Evolutionary conservation across 1,139 yeast species (phyloP), one percentile per base, ranked within the genome.

Genomic region (Candida sojae): DNA sequence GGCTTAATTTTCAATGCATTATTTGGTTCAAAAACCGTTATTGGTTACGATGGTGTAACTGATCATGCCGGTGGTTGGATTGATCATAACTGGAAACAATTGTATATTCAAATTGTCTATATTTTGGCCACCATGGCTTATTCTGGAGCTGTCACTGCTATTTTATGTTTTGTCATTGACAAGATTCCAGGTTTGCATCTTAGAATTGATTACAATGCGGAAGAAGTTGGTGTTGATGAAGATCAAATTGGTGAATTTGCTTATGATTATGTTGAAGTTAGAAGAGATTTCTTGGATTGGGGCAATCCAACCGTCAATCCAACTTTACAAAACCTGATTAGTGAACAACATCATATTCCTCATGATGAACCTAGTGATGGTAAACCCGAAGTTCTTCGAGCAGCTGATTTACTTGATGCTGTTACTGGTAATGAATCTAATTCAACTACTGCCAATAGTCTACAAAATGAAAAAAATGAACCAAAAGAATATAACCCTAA

Each of bases 191-290:
- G 93, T 9, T 79, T 90, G 60, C 78, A 84, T 30, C 75, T 93
- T 57, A 80, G 98, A 60, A 88, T 90, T 8, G 79, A 83, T 54
- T 96, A 89, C 64, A 85, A 85, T 46, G 97, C 86, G 13, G 99
- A 93, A 67, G 89, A 86, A 57, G 74, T 77, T 30, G 99, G 99
- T 52, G 82, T 91, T 70, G 99, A 93, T 67, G 98, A 93, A 67
- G 96, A 90, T 68, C 97, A 93, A 71, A 89, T 93, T 57, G 99
- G 99, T 47, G 98, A 93, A 68, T 93, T 93, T 71, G 99, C 99
- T 23, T 93, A 92, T 66, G 98, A 93, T 70, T 93, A 91, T 64
- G 97, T 93, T 50, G 99, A 93, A 73, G 96, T 92, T 21, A 82
- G 98, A 69, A 83, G 98, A 66, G 96, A 92, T 69, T 92, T 88